These are phyloP conservation scores for Salvia hispanica DNA, from an alignment of 257 asterid genomes.

Conservation along the genomic window DNA sequence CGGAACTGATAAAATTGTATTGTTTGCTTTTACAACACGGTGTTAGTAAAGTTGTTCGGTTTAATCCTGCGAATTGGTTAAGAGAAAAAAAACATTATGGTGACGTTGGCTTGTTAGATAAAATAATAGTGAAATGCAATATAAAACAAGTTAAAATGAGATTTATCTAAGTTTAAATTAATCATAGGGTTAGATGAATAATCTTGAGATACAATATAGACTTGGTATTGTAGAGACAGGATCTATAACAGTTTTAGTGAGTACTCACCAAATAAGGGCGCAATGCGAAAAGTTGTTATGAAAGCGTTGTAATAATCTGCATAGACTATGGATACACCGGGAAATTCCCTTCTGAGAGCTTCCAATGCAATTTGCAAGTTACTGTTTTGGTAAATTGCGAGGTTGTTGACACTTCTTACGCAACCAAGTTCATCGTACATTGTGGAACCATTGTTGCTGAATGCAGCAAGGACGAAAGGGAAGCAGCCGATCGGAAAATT, in stretches of 20 bases:
- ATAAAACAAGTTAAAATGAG: too few species aligned
- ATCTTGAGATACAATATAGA: too few species aligned
- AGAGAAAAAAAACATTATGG: too few species aligned
- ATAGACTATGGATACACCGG: neutral
- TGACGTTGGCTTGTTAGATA: too few species aligned
- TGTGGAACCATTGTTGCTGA: neutral
- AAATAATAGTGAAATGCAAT: too few species aligned
- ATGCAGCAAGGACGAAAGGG: neutral
- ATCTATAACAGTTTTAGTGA: neutral
- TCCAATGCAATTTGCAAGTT: neutral
- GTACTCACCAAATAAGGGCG: slow-evolving; percentile 12
- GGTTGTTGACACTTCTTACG: slow-evolving; percentile 17
- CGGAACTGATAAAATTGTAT: neutral
- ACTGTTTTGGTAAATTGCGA: neutral
- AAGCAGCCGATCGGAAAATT: slow-evolving; percentile 30
- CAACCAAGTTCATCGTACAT: slow-evolving; percentile 31
- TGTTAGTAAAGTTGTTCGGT: neutral
- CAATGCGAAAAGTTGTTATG: neutral
- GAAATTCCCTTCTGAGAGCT: slow-evolving; percentile 6
- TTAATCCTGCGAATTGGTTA: slow-evolving; percentile 2
- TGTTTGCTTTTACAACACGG: slow-evolving; percentile 17
- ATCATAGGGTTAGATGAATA: too few species aligned
- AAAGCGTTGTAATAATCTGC: slow-evolving; percentile 24
- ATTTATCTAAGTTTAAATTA: too few species aligned
- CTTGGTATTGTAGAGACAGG: too few species aligned